A percentile compares a stretch with the other conserved stretches of the same genome.
Conservation (phyloP, 345 rosid genomes). For the Barbarea vulgaris region DNA sequence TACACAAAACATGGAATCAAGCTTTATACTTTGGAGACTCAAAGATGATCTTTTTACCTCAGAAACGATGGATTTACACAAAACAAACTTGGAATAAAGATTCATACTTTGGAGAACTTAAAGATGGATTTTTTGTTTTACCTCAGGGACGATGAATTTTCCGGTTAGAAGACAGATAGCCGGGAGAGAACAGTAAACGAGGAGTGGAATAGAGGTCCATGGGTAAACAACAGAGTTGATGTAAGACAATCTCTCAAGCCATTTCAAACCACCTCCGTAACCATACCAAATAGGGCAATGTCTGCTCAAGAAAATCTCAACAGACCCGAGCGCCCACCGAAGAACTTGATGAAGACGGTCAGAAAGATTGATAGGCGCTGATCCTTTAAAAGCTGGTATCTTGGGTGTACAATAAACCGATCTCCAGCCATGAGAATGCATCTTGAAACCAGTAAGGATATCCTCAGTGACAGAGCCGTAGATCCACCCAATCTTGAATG, state of each 20-base stretch:
- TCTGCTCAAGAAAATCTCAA: slow-evolving; percentile 69
- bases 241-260: slow-evolving; percentile 67
- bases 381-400: slow-evolving; percentile 66
- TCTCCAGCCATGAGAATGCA: slow-evolving; percentile 85
- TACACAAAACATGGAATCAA: neutral
- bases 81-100: neutral
- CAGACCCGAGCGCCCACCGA: slow-evolving; percentile 68
- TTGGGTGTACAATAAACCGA: slow-evolving; percentile 67
- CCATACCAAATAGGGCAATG: slow-evolving; percentile 86
- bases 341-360: slow-evolving; percentile 69
- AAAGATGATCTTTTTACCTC: slow-evolving; percentile 36
- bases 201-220: slow-evolving; percentile 64
- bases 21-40: neutral
- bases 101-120: neutral
- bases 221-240: slow-evolving; percentile 65
- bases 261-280: slow-evolving; percentile 68
- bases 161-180: slow-evolving; percentile 73
- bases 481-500: slow-evolving; percentile 57
- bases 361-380: slow-evolving; percentile 62
- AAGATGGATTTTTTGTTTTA: slow-evolving; percentile 21
- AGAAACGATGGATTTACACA: slow-evolving; percentile 45
- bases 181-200: slow-evolving; percentile 68
- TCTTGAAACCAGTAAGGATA: slow-evolving; percentile 73
- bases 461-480: slow-evolving; percentile 72
- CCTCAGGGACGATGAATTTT: slow-evolving; percentile 71